Conservation (phyloP, 2,329 filamentous ascomycete species). For the Sporothrix luriei region DNA sequence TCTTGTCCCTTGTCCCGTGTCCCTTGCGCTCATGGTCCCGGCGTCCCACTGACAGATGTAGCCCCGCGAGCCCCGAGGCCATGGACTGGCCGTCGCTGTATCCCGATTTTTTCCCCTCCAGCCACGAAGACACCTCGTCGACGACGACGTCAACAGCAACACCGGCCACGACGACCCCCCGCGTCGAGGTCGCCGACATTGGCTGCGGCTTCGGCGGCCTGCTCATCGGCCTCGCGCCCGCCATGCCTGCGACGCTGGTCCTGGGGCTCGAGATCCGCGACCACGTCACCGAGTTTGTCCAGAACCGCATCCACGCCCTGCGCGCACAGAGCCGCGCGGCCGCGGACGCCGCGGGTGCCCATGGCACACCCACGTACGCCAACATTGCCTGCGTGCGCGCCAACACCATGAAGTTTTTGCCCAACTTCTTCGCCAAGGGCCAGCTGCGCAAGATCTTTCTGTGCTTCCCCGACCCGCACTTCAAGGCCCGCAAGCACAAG, state of each 20-base stretch:
- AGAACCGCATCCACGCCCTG: conserved; percentile 81
- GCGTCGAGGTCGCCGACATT: conserved; percentile 90
- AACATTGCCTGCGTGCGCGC: conserved; percentile 88
- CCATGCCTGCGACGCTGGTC: conserved; percentile 78
- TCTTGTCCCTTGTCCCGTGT: too few species aligned
- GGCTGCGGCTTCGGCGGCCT: conserved; percentile 95
- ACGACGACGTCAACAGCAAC: conserved; percentile 38
- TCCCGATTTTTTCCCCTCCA: conserved; percentile 64
- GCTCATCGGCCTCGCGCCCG: conserved; percentile 79
- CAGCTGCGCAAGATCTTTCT: conserved; percentile 93
- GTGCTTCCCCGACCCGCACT: conserved; percentile 97
- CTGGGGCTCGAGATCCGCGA: conserved; percentile 91
- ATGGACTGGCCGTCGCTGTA: conserved; percentile 94
- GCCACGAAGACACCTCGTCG: neutral
- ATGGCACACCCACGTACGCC: conserved; percentile 60
- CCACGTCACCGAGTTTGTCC: conserved; percentile 87
- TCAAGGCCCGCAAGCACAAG: conserved; percentile 97
- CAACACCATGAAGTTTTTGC: conserved; percentile 99
- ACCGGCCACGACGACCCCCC: conserved; percentile 3
- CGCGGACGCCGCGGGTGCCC: neutral
- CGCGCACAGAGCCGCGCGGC: conserved; percentile 60
- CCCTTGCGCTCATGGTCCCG: too few species aligned
- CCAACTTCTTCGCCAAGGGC: conserved; percentile 84
- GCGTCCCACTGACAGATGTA: conserved; percentile 44
- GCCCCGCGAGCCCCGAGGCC: conserved; percentile 72